phyloP scores from a whole-genome alignment of 805 yeast species.

The Lipomyces spencermartinsiae region DNA sequence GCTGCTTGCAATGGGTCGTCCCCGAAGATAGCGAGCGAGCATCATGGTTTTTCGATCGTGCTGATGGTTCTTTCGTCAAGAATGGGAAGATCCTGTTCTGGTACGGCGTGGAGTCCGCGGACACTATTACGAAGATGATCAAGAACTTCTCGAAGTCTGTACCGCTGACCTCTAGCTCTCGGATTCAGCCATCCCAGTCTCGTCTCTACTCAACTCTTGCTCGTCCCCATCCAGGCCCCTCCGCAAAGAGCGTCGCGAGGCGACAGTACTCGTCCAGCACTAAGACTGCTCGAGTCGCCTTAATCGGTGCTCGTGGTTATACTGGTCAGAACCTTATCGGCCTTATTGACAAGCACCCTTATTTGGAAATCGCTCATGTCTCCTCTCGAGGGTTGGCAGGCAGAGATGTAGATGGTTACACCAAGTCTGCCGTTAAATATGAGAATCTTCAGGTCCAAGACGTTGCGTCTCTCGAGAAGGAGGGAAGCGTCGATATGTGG shows the following conservation, averaged over 20 bases:
- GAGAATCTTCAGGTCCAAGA: constrained; percentile 89
- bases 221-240: constrained; percentile 9
- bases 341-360: constrained; percentile 85
- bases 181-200: constrained; percentile 14
- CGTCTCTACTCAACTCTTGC: constrained; percentile 27
- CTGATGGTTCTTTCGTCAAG: constrained; percentile 91
- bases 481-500: constrained; percentile 90
- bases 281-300: constrained; percentile 74
- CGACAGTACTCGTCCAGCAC: constrained; percentile 50
- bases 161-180: background rate
- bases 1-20: constrained; percentile 83
- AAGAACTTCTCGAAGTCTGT: constrained; percentile 19
- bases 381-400: constrained; percentile 96
- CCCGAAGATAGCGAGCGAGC: constrained; percentile 89
- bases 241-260: background rate
- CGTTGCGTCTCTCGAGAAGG: constrained; percentile 74
- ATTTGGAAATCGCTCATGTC: constrained; percentile 86
- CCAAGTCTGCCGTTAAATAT: constrained; percentile 70
- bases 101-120: constrained; percentile 70
- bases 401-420: constrained; percentile 83
- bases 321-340: constrained; percentile 93
- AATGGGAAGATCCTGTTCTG: constrained; percentile 91
- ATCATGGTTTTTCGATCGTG: constrained; percentile 87
- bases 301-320: constrained; percentile 98
- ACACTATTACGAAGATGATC: constrained; percentile 23